A percentile compares a stretch with the other conserved stretches of the same genome.
Evolutionary conservation across 768 basidiomycete species (phyloP).

Genomic region (Russula foetens): DNA sequence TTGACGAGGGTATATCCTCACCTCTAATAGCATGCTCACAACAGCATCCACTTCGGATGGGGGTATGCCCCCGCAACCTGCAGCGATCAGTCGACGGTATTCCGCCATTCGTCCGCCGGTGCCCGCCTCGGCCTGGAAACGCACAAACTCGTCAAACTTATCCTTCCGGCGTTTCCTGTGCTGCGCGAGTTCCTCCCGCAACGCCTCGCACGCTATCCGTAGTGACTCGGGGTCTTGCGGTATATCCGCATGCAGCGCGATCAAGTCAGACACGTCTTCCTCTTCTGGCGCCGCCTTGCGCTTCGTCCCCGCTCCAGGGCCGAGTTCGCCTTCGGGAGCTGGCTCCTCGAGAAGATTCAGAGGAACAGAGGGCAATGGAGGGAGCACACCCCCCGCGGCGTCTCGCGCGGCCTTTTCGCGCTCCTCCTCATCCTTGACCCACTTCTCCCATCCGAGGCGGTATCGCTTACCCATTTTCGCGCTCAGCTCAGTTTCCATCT

Average conservation of each 20-base stretch:
- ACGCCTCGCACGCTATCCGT: constrained; percentile 44
- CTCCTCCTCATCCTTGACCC: constrained; percentile 78
- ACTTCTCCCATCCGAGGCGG: constrained; percentile 86
- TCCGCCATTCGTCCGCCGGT: constrained; percentile 85
- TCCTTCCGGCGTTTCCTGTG: constrained; percentile 61
- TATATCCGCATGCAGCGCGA: constrained; percentile 46
- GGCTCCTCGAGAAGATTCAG: constrained; percentile 27
- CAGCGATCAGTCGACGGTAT: constrained; percentile 81
- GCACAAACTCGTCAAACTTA: constrained; percentile 68
- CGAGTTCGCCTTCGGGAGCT: constrained; percentile 5
- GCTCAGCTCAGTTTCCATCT: constrained; percentile 57
- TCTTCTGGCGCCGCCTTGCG: constrained; percentile 36
- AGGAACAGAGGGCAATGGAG: constrained; percentile 35
- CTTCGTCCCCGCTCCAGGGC: constrained; percentile 27
- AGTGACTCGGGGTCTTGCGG: constrained; percentile 51
- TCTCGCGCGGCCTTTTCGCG: constrained; percentile 65
- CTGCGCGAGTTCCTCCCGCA: constrained; percentile 58
- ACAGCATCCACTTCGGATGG: constrained; percentile 85
- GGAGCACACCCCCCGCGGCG: constrained; percentile 49
- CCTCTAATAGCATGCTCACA: constrained; percentile 79
- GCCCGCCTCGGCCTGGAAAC: constrained; percentile 82
- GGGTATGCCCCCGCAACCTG: constrained; percentile 82
- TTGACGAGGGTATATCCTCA: constrained; percentile 27
- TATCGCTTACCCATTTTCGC: constrained; percentile 77
- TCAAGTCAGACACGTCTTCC: constrained; percentile 60